phyloP scores from a whole-genome alignment of 306 rosid species.

The Castanopsis chinensis region DNA sequence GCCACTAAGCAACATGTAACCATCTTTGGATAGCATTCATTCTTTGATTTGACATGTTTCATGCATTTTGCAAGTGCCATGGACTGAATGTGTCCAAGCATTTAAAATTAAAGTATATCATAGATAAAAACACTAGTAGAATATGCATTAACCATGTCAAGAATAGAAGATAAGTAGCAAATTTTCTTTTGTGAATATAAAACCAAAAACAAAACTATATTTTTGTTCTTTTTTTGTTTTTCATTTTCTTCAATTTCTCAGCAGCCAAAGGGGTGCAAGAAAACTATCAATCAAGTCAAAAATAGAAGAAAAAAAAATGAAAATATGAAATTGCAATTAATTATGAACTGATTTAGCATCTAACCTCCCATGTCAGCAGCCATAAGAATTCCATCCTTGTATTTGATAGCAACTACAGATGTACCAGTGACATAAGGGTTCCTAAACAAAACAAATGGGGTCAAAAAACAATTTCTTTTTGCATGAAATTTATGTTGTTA shows the following conservation, averaged over 20 bases:
- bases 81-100: too few species aligned
- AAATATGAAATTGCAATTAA: background rate
- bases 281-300: too few species aligned
- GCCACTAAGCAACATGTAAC: too few species aligned
- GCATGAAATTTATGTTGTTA: too few species aligned
- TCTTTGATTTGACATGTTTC: too few species aligned
- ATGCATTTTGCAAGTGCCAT: too few species aligned
- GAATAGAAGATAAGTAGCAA: conserved; percentile 12
- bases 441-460: conserved; percentile 29
- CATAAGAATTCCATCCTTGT: conserved; percentile 95
- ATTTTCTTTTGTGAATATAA: too few species aligned
- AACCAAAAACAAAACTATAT: too few species aligned
- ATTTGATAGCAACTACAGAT: conserved; percentile 87
- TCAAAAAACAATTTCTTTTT: too few species aligned
- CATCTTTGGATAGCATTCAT: too few species aligned
- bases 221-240: too few species aligned
- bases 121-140: background rate
- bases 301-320: background rate
- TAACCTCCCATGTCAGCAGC: conserved; percentile 79
- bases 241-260: conserved; percentile 20
- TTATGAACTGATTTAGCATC: background rate
- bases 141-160: background rate
- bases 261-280: conserved; percentile 46
- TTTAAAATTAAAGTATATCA: background rate
- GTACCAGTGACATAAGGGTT: conserved; percentile 93